These are phyloP conservation scores for Mallotus japonicus DNA, from an alignment of 441 rosid genomes.

Conservation along the genomic window DNA sequence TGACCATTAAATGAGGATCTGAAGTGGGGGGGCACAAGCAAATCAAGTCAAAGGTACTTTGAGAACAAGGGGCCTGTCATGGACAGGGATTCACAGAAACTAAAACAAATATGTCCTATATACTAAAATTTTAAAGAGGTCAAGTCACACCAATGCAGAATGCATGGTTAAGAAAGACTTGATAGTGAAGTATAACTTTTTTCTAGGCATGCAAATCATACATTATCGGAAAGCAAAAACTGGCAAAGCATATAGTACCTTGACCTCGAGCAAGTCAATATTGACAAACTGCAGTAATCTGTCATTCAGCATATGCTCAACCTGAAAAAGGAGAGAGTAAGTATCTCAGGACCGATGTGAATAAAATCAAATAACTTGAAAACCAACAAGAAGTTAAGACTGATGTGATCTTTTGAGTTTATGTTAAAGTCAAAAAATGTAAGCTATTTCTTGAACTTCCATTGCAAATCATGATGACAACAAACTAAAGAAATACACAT, in stretches of 20 bases:
- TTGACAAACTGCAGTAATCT: slow-evolving; percentile 93
- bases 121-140: background rate
- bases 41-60: background rate
- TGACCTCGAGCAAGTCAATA: slow-evolving; percentile 86
- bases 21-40: background rate
- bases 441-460: background rate
- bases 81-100: background rate
- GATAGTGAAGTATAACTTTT: background rate
- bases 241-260: slow-evolving; percentile 52
- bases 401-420: background rate
- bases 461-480: background rate
- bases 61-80: background rate
- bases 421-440: background rate
- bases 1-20: background rate
- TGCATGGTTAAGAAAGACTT: background rate
- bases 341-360: background rate
- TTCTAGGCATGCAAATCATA: background rate
- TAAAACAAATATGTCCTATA: background rate
- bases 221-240: slow-evolving; percentile 17
- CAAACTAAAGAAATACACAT: background rate
- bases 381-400: background rate
- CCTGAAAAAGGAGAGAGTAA: slow-evolving; percentile 48
- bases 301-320: slow-evolving; percentile 96
- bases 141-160: background rate
- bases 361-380: background rate